Evolutionary conservation across 1,284 basidiomycete species (phyloP).

Genomic region (Ceratobasidium sp.): DNA sequence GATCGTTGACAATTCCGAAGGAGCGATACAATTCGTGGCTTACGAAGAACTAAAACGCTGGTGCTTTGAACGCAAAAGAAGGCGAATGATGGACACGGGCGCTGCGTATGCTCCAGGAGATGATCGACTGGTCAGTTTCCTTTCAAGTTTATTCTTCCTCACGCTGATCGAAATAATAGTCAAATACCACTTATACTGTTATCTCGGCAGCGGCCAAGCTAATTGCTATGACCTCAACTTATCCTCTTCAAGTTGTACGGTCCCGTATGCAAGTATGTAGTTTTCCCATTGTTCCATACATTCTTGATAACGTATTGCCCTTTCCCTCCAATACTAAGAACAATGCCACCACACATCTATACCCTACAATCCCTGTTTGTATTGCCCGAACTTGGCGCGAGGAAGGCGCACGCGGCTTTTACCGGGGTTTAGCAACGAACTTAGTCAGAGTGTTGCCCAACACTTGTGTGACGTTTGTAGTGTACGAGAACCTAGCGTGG

Average conservation of each 20-base stretch:
- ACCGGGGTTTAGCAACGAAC: slow-evolving; percentile 96
- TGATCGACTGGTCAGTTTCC: slow-evolving; percentile 82
- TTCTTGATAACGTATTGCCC: background rate
- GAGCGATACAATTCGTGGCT: slow-evolving; percentile 92
- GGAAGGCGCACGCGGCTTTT: slow-evolving; percentile 90
- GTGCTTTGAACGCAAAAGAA: slow-evolving; percentile 82
- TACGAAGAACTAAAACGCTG: slow-evolving; percentile 97
- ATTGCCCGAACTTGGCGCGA: slow-evolving; percentile 83
- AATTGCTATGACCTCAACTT: slow-evolving; percentile 86
- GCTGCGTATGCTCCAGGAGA: slow-evolving; percentile 75
- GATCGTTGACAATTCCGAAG: background rate
- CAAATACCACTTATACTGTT: slow-evolving; percentile 91
- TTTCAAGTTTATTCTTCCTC: background rate
- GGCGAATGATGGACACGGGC: slow-evolving; percentile 70
- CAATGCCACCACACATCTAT: slow-evolving; percentile 71
- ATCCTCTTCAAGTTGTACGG: slow-evolving; percentile 97
- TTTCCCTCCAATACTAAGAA: slow-evolving; percentile 63
- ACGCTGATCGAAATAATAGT: slow-evolving; percentile 63
- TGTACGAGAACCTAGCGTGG: slow-evolving; percentile 97
- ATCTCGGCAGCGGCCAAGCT: slow-evolving; percentile 95
- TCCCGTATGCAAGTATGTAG: slow-evolving; percentile 88
- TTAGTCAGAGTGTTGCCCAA: slow-evolving; percentile 96
- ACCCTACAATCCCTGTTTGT: slow-evolving; percentile 85
- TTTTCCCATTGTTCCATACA: slow-evolving; percentile 2
- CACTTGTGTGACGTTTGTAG: slow-evolving; percentile 98